Conservation (phyloP, 2,329 filamentous ascomycete species). For the Penicillium sp. region DNA sequence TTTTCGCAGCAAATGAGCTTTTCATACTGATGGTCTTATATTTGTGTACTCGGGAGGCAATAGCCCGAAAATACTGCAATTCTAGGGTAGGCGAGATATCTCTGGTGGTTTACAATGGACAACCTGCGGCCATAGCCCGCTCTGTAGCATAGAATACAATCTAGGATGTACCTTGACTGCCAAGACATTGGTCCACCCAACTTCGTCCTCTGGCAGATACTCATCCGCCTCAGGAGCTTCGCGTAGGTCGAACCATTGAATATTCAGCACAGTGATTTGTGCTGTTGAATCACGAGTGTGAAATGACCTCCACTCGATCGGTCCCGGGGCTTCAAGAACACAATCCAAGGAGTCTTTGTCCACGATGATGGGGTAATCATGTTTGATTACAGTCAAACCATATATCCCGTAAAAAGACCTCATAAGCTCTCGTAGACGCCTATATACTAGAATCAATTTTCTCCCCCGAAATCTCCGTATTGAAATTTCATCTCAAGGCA, state of each 20-base stretch:
- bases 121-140: neutral
- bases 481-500: neutral
- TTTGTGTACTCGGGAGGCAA: neutral
- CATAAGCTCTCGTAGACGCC: too few relatives aligned
- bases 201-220: neutral
- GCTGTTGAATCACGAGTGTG: neutral
- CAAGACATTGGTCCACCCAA: neutral
- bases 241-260: neutral
- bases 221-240: neutral
- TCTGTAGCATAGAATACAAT: neutral
- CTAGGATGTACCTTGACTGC: neutral
- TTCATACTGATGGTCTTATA: neutral
- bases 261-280: slow-evolving; percentile 9
- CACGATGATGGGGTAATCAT: neutral
- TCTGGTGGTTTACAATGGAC: neutral
- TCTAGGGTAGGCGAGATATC: neutral
- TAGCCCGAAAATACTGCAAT: neutral
- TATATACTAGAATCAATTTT: neutral
- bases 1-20: too few relatives aligned
- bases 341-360: neutral
- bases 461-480: neutral
- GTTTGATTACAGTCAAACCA: neutral
- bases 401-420: too few relatives aligned
- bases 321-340: neutral
- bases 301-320: neutral